Percentiles rank a stretch among this genome's conserved stretches.
Conservation (phyloP, 2,329 filamentous ascomycete species). For the Colletotrichum abscissum region DNA sequence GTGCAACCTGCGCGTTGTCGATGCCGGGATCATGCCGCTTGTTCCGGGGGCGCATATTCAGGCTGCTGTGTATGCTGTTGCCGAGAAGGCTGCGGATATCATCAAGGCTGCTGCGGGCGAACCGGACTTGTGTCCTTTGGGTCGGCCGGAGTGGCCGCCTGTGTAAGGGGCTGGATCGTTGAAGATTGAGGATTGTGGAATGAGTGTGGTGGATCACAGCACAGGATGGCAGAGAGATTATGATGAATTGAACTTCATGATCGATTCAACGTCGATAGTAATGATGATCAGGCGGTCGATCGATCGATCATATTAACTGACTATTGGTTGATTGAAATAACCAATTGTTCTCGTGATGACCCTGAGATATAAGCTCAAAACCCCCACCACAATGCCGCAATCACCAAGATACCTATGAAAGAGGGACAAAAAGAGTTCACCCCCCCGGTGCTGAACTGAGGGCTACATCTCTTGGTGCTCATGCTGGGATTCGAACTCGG, state of each 20-base stretch:
- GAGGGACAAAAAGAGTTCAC: too few species aligned
- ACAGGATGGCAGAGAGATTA: neutral
- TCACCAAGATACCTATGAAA: too few species aligned
- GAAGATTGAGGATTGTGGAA: neutral
- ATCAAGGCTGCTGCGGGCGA: slow-evolving; percentile 47
- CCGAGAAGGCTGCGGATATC: slow-evolving; percentile 62
- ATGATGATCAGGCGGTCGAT: neutral
- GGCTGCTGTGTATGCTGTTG: slow-evolving; percentile 63
- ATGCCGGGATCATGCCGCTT: slow-evolving; percentile 62
- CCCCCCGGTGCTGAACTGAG: too few species aligned
- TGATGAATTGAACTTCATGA: too few species aligned
- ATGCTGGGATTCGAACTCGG: too few species aligned
- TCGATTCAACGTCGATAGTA: neutral
- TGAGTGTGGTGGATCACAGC: neutral
- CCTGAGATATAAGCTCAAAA: too few species aligned
- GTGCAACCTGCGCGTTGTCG: slow-evolving; percentile 58
- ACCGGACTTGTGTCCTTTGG: slow-evolving; percentile 1
- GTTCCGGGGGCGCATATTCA: slow-evolving; percentile 61
- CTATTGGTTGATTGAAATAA: too few species aligned
- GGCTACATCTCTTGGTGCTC: too few species aligned
- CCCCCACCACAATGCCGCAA: too few species aligned
- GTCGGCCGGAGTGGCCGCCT: slow-evolving; percentile 12
- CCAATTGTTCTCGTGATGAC: too few species aligned
- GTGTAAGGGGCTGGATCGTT: neutral
- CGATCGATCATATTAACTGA: too few species aligned